Conservation (phyloP, 2,329 filamentous ascomycete genomes). For the Sporothrix curviconia region DNA sequence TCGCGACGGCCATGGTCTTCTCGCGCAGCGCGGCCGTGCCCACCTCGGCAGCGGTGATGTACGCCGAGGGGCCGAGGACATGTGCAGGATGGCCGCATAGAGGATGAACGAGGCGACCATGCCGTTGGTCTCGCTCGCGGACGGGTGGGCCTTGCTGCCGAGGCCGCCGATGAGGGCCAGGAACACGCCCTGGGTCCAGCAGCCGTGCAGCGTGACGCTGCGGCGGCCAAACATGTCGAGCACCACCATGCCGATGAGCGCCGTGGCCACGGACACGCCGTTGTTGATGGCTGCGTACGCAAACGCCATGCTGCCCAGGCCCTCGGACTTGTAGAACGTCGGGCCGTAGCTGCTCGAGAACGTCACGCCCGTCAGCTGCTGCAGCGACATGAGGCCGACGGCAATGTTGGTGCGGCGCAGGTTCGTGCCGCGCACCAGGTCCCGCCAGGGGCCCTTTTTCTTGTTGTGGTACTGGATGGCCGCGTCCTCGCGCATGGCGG, state of each 20-base stretch:
- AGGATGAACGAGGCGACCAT: slow-evolving; percentile 8
- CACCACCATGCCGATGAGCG: not conserved
- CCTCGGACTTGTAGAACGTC: slow-evolving; percentile 6
- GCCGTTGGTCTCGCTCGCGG: not conserved
- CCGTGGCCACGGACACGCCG: slow-evolving; percentile 5
- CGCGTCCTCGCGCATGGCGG: slow-evolving; percentile 8
- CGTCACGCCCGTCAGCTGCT: slow-evolving; percentile 8
- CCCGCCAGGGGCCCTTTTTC: not conserved
- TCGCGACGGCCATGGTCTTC: slow-evolving; percentile 4
- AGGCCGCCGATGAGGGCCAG: slow-evolving; percentile 3
- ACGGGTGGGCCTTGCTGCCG: not conserved
- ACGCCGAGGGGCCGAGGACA: slow-evolving; percentile 2
- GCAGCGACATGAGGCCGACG: slow-evolving; percentile 6
- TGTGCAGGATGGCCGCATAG: slow-evolving; percentile 4
- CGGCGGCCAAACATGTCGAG: slow-evolving; percentile 10
- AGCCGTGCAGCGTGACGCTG: slow-evolving; percentile 5
- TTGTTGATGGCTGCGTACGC: slow-evolving; percentile 10
- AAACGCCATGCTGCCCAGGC: slow-evolving; percentile 2
- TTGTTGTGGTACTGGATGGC: not conserved
- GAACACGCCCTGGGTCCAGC: slow-evolving; percentile 10
- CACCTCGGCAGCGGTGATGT: slow-evolving; percentile 7
- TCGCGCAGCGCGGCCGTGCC: slow-evolving; percentile 2
- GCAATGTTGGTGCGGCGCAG: slow-evolving; percentile 11
- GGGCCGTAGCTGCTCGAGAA: slow-evolving; percentile 9
- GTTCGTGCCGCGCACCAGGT: slow-evolving; percentile 1